Base-by-base conservation (phyloP, 257 asterid genomes). In the Asclepias syriaca region DNA sequence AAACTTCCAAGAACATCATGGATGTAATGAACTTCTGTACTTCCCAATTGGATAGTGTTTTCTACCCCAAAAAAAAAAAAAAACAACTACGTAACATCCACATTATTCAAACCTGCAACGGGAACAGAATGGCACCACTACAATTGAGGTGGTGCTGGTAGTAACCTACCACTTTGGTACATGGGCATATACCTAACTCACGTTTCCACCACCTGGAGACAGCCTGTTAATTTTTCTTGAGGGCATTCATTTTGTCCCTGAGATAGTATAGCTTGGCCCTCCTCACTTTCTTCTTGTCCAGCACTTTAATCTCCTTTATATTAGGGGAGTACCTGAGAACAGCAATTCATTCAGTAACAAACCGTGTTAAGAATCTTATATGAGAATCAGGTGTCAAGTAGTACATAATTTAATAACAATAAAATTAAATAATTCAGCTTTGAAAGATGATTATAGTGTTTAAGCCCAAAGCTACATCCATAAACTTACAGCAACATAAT, bases 191-290 rank as follows among this genome's bases (percentile, higher is more conserved):
- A 18, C 68, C 68, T 29, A 29, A 29, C 34, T 64, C 18, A 2
- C 3, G n/a, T 37, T 12, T 60, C 21, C 43, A 37, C 21, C 21
- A 69, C 77, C 21, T 69, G 81, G 79, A 63, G 48, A 6, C 72
- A 59, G 24, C 66, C 32, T 27, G 68, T 74, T 84, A 89, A 8
- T 84, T 83, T 84, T 79, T 92, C 85, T 85, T 95, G 19, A 95
- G 90, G 50, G 98, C 91, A 60, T 91, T 91, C 99, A 88, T 90
- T 80, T 78, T 95, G 48, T 88, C 95, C 82, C 97, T 86, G 72
- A 91, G 96, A 80, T 89, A 94, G 88, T 94, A 94, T 56, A 94
- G 95, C 88, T 91, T 95, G 78, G 99, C 97, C 87, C 99, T 90
- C 83, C 97, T 84, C 84, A 95, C 98, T 84, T 79, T 95, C 90